phyloP scores from a whole-genome alignment of 1,284 basidiomycete genomes.

The Puccinia sorghi region DNA sequence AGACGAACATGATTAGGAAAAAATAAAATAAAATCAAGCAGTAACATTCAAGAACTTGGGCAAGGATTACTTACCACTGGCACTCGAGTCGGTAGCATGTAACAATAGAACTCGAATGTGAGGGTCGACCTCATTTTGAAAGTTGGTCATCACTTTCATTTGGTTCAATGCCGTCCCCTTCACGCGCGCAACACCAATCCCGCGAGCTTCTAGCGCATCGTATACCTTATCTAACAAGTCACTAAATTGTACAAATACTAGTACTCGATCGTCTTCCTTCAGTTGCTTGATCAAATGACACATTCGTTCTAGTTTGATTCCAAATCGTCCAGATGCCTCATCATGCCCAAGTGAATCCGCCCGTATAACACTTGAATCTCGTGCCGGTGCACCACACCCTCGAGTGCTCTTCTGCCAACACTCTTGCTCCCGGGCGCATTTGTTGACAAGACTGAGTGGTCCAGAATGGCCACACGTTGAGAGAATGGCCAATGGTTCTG shows the following conservation, averaged over 20 bases:
- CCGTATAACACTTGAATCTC: conserved; percentile 75
- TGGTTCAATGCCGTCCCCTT: conserved; percentile 70
- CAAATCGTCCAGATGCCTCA: conserved; percentile 77
- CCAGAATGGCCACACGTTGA: conserved; percentile 88
- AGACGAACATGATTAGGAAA: background rate
- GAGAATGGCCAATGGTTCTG: conserved; percentile 74
- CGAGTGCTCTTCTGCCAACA: conserved; percentile 68
- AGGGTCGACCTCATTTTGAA: conserved; percentile 47
- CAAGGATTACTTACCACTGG: conserved; percentile 68
- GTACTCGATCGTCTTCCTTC: conserved; percentile 73
- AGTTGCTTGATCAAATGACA: conserved; percentile 78
- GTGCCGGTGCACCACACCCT: conserved; percentile 71
- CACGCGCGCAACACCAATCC: conserved; percentile 77
- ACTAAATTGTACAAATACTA: conserved; percentile 91
- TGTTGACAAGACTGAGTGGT: conserved; percentile 71
- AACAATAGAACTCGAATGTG: conserved; percentile 73
- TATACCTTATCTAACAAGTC: conserved; percentile 87
- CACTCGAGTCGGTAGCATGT: conserved; percentile 89
- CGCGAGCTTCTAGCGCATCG: conserved; percentile 72
- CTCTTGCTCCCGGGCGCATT: conserved; percentile 73
- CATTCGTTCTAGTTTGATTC: conserved; percentile 82
- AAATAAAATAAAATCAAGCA: background rate
- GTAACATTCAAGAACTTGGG: background rate
- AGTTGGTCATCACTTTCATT: conserved; percentile 61
- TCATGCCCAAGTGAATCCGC: conserved; percentile 80